These are phyloP conservation scores for Candida montana DNA, from an alignment of 805 yeast species.

Conservation along the genomic window DNA sequence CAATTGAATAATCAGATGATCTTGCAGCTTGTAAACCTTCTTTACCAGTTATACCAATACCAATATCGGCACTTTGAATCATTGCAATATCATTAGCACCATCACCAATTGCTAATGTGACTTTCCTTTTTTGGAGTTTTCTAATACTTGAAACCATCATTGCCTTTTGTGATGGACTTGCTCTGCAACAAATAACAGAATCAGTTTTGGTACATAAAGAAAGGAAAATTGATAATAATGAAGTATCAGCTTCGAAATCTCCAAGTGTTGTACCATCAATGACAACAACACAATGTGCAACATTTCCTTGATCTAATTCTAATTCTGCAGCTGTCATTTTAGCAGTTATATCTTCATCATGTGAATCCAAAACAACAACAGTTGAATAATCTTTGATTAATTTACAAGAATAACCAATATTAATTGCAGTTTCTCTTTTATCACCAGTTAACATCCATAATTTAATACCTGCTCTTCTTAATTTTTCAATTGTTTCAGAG, in stretches of 20 bases:
- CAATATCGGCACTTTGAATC: conserved; percentile 98
- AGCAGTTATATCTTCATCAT: conserved; percentile 56
- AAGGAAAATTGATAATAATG: conserved; percentile 67
- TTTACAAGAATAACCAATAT: conserved; percentile 92
- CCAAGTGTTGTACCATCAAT: conserved; percentile 88
- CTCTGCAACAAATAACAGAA: conserved; percentile 92
- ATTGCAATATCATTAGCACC: conserved; percentile 99
- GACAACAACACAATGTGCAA: conserved; percentile 93
- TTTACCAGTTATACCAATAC: conserved; percentile 94
- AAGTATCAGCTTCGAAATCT: conserved; percentile 65
- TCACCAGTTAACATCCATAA: conserved; percentile 99
- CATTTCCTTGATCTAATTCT: conserved; percentile 64
- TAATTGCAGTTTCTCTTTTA: conserved; percentile 95
- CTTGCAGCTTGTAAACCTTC: conserved; percentile 98
- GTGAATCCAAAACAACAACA: conserved; percentile 59
- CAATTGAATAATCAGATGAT: conserved; percentile 90
- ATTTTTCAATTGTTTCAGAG: conserved; percentile 86
- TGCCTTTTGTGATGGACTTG: conserved; percentile 96
- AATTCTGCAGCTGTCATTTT: conserved; percentile 70
- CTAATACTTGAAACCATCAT: conserved; percentile 81
- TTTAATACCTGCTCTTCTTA: conserved; percentile 88
- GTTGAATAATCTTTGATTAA: conserved; percentile 91
- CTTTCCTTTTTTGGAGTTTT: conserved; percentile 56
- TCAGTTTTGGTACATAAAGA: conserved; percentile 85
- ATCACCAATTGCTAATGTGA: conserved; percentile 95